These are phyloP conservation scores for Massarina eburnea DNA, from an alignment of 2,329 filamentous ascomycete species.

Conservation along the genomic window DNA sequence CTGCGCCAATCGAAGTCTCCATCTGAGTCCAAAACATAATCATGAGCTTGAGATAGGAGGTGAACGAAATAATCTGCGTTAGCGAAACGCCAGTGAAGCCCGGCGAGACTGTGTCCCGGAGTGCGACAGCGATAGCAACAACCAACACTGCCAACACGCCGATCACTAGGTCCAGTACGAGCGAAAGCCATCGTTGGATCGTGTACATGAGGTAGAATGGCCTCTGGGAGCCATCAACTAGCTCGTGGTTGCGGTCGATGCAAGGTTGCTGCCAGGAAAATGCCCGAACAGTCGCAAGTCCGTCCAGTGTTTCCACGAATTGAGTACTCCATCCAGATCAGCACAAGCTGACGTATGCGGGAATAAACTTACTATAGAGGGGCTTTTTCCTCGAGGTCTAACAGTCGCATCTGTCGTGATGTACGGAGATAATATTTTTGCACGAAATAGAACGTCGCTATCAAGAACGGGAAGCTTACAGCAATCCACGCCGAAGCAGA, in stretches of 20 bases:
- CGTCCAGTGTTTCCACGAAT: conserved; percentile 54
- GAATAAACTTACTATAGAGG: too few species aligned
- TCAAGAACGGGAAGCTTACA: conserved; percentile 43
- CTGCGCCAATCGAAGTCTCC: conserved; percentile 60
- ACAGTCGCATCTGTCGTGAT: conserved; percentile 52
- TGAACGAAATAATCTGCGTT: conserved; percentile 57
- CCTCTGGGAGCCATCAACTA: conserved; percentile 46
- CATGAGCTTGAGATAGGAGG: conserved; percentile 53
- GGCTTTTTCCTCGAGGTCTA: conserved; percentile 56
- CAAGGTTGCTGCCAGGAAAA: conserved; percentile 52
- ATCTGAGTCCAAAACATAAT: conserved; percentile 58
- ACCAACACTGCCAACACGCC: conserved; percentile 44
- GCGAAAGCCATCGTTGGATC: conserved; percentile 49
- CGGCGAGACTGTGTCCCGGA: conserved; percentile 46
- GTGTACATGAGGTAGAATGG: conserved; percentile 51
- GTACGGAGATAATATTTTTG: conserved; percentile 53
- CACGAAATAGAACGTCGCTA: conserved; percentile 43
- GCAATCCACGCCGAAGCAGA: conserved; percentile 45
- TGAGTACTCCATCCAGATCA: too few species aligned
- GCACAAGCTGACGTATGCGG: too few species aligned
- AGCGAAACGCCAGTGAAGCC: conserved; percentile 57
- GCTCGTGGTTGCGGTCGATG: conserved; percentile 38
- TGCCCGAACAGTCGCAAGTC: conserved; percentile 54
- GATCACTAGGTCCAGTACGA: conserved; percentile 46
- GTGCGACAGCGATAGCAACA: conserved; percentile 34